phyloP scores from a whole-genome alignment of 768 basidiomycete genomes.

The Boletus pseudopeckii region DNA sequence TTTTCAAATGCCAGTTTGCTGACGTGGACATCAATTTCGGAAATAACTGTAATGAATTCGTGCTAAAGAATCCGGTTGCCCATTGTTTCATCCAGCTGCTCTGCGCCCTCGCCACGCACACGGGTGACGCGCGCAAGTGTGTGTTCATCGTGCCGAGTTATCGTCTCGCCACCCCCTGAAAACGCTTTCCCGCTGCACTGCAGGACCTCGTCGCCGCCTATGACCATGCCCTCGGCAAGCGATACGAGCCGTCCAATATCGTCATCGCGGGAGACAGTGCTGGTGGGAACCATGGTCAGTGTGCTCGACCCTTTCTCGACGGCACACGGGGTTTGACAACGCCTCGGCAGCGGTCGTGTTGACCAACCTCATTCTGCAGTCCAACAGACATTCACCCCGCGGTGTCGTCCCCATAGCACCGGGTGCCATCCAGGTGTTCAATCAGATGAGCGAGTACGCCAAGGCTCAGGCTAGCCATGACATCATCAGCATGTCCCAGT shows the following conservation, averaged over 20 bases:
- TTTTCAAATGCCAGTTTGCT: too few species aligned
- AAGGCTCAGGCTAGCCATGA: conserved; percentile 1
- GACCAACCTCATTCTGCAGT: conserved; percentile 44
- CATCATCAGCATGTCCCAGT: neutral
- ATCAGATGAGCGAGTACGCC: neutral
- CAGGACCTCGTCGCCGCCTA: conserved; percentile 27
- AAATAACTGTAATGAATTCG: too few species aligned
- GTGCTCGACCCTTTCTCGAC: too few species aligned
- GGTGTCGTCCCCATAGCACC: conserved; percentile 62
- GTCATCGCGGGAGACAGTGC: conserved; percentile 25
- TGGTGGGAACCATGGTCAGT: conserved; percentile 26
- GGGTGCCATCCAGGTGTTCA: neutral
- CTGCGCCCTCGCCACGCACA: neutral
- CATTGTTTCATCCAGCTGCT: conserved; percentile 8
- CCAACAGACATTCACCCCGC: conserved; percentile 44
- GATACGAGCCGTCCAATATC: conserved; percentile 21
- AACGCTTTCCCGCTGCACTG: conserved; percentile 23
- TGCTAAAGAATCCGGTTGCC: too few species aligned
- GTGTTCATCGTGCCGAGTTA: conserved; percentile 23
- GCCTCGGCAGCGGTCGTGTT: conserved; percentile 16
- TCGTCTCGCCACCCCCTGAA: conserved; percentile 23
- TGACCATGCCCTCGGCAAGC: conserved; percentile 22
- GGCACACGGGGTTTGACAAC: neutral
- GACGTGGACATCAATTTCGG: too few species aligned
- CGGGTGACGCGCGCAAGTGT: neutral